Evolutionary conservation across 2,329 filamentous ascomycete species (phyloP).

Genomic region (Fusarium sp.): DNA sequence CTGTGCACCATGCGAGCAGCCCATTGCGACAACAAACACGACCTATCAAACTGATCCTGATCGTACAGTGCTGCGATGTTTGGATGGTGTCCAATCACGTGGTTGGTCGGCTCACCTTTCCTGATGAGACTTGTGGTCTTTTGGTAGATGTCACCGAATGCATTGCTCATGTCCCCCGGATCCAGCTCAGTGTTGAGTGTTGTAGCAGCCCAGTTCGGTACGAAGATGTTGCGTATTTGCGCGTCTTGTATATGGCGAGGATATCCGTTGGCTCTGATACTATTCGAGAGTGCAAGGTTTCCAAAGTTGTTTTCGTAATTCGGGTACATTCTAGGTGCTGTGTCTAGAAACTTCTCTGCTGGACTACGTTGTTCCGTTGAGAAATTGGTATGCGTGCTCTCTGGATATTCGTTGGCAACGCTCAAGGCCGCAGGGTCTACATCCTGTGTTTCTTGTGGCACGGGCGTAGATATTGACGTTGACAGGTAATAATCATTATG

Average conservation of each 20-base stretch:
- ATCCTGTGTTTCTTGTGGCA: neutral
- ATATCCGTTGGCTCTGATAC: neutral
- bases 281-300: neutral
- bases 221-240: slow-evolving; percentile 1
- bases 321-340: accelerated
- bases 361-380: accelerated
- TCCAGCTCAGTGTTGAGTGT: slow-evolving; percentile 6
- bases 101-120: accelerated
- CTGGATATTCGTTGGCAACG: accelerated
- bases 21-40: slow-evolving; percentile 15
- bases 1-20: slow-evolving; percentile 24
- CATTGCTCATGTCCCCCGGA: neutral
- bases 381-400: neutral
- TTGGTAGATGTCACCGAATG: neutral
- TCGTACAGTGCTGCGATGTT: slow-evolving; percentile 18
- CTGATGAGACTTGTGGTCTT: neutral
- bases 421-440: accelerated
- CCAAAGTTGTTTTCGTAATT: slow-evolving; percentile 1
- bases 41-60: neutral
- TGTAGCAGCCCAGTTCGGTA: neutral
- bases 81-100: neutral
- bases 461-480: accelerated
- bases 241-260: neutral
- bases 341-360: too few relatives aligned
- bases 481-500: neutral